These are phyloP conservation scores for Kentomonas sorsogonicus DNA, from an alignment of 208 protist species.

Conservation along the genomic window DNA sequence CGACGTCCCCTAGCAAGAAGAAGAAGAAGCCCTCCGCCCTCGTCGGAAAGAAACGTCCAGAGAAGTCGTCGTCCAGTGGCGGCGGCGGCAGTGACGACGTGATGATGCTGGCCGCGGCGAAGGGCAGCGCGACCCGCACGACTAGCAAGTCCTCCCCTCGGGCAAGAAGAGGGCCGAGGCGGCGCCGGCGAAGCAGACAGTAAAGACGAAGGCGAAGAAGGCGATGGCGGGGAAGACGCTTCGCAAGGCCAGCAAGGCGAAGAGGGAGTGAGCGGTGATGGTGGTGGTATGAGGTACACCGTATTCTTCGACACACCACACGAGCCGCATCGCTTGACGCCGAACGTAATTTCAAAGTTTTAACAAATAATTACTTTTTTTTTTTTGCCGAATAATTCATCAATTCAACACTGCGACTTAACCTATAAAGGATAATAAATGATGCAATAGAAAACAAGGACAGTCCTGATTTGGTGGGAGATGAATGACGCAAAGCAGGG, in stretches of 20 bases:
- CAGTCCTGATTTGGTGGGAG: neutral
- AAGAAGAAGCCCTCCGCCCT: no score
- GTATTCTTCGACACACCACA: no score
- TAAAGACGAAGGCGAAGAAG: conserved; percentile 13
- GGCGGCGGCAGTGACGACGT: no score
- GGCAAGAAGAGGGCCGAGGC: no score
- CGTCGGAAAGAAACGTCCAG: no score
- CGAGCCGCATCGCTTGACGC: no score
- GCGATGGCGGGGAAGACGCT: conserved; percentile 18
- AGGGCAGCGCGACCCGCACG: no score
- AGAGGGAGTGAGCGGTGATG: conserved; percentile 14
- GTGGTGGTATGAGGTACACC: no score
- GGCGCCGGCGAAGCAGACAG: conserved; percentile 6
- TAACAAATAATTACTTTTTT: conserved; percentile 9
- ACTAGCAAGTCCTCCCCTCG: no score
- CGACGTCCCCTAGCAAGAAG: neutral
- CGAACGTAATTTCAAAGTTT: conserved; percentile 1
- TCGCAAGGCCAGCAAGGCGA: conserved; percentile 9
- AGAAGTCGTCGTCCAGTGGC: no score
- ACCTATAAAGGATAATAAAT: conserved; percentile 8
- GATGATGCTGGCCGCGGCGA: no score
- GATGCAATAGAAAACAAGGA: conserved; percentile 8
- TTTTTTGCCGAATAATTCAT: conserved; percentile 1
- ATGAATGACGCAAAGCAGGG: no score
- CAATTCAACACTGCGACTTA: neutral